Conservation (phyloP, 441 rosid genomes). For the Eutrema salsugineum region DNA sequence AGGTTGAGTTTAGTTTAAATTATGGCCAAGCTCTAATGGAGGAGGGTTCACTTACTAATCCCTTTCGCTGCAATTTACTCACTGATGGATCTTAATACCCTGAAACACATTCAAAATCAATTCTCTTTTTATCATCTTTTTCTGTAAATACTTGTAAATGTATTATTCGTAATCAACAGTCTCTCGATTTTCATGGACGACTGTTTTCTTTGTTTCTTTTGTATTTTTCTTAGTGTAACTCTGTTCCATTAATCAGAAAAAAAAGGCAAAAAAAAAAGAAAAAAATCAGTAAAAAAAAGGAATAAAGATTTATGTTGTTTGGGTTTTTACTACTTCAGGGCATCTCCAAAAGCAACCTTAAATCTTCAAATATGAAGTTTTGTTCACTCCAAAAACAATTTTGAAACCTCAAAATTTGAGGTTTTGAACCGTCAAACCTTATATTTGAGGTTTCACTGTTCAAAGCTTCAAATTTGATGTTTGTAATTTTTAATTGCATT, state of each 20-base stretch:
- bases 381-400: too few species aligned
- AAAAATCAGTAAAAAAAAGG: too few species aligned
- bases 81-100: constrained; percentile 34
- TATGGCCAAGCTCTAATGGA: constrained; percentile 29
- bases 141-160: constrained; percentile 80
- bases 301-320: not conserved
- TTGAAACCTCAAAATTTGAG: too few species aligned
- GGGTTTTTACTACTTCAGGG: too few species aligned
- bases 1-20: constrained; percentile 52
- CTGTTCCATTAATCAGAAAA: constrained; percentile 14
- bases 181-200: constrained; percentile 56
- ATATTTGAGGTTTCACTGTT: too few species aligned
- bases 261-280: not conserved
- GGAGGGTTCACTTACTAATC: constrained; percentile 43
- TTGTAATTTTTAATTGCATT: too few species aligned
- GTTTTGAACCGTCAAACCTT: too few species aligned
- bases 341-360: too few species aligned
- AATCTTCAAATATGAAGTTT: too few species aligned
- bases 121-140: constrained; percentile 9
- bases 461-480: too few species aligned
- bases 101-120: constrained; percentile 10
- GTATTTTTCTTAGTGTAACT: constrained; percentile 23
- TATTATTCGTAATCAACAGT: constrained; percentile 41
- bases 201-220: constrained; percentile 37
- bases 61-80: constrained; percentile 41